Base-by-base conservation (phyloP, 2,329 filamentous ascomycete species). In the Pseudogymnoascus sp. region DNA sequence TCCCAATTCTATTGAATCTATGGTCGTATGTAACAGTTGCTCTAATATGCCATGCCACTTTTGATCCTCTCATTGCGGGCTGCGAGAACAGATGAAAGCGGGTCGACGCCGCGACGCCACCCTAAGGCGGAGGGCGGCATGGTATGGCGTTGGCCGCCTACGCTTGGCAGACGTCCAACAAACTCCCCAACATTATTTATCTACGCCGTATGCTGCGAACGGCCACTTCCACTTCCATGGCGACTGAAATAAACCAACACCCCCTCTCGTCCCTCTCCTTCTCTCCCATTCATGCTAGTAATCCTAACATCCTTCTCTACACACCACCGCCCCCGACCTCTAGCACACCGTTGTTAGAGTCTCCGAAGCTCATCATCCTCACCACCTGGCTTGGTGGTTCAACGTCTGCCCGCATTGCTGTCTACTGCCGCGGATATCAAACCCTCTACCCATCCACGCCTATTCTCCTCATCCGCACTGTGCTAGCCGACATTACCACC, bases 181-280 rank as follows among this genome's bases (percentile, higher is more conserved):
- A 44, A 25, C 16, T 12, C 12, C 14, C 4, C 18, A 44, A 44
- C 40, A 12, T 23, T 21, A 23, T 23, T 25, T 25, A 25, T 25
- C 16, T 5, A 21, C 18, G 11, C n/a, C 40, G 18, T 4, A 44
- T 4, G 2, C 10, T n/a, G 18, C 23, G 16, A 44, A 23, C 10
- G 7, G 2, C 40, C 7, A 65, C 53, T 60, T 61, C 40, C 16
- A 64, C 38, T 18, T 56, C 23, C n/a, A 60, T 23, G 40, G 40
- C 40, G 16, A 44, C 40, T 5, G 14, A 21, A 44, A 8, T 8
- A 21, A 11, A 44, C 5, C 16, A 23, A 23, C 40, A 44, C 18
- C 47, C 65, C 63, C 65, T 63, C 65, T 64, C 62, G 25, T 66
- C 65, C 66, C 66, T 60, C 65, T 66, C 64, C 66, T 62, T 63